Percentiles rank a stretch among this genome's conserved stretches.
Conservation (phyloP, 371 early-diverging fungal genomes). For the Mortierella sp. region DNA sequence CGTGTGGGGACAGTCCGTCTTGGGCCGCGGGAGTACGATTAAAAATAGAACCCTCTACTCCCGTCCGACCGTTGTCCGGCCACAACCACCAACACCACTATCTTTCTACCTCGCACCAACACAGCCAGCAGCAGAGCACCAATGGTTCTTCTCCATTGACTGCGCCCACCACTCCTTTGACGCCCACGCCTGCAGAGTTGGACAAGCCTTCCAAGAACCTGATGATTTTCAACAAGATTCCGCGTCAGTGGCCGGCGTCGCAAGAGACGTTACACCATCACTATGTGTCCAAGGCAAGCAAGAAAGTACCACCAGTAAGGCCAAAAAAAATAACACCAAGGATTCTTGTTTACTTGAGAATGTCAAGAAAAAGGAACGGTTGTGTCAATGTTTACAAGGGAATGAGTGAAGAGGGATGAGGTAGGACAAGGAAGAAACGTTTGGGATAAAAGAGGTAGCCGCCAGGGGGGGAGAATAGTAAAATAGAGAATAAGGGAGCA, state of each 20-base stretch:
- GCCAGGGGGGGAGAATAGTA: neutral
- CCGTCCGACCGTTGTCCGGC: slow-evolving; percentile 17
- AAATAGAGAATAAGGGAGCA: neutral
- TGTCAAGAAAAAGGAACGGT: slow-evolving; percentile 1
- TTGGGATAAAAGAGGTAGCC: neutral
- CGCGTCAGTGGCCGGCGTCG: slow-evolving; percentile 53
- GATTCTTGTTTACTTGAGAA: neutral
- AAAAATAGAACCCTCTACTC: slow-evolving; percentile 43
- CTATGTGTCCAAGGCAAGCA: slow-evolving; percentile 28
- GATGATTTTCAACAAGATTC: slow-evolving; percentile 53
- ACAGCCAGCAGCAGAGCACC: slow-evolving; percentile 16
- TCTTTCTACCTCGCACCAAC: neutral
- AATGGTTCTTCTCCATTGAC: slow-evolving; percentile 28
- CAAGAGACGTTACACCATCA: slow-evolving; percentile 50
- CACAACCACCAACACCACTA: neutral
- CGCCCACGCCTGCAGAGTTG: slow-evolving; percentile 39
- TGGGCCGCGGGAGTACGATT: slow-evolving; percentile 24
- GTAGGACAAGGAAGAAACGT: slow-evolving; percentile 2
- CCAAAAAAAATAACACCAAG: neutral
- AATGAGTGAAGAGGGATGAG: neutral
- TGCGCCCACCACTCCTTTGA: slow-evolving; percentile 34
- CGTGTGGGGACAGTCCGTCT: slow-evolving; percentile 32
- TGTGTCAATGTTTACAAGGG: neutral
- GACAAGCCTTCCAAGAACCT: slow-evolving; percentile 51
- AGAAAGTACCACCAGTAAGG: slow-evolving; percentile 18